Conservation (phyloP, 352 stramenopile species). For the Phytophthora palmivora region DNA sequence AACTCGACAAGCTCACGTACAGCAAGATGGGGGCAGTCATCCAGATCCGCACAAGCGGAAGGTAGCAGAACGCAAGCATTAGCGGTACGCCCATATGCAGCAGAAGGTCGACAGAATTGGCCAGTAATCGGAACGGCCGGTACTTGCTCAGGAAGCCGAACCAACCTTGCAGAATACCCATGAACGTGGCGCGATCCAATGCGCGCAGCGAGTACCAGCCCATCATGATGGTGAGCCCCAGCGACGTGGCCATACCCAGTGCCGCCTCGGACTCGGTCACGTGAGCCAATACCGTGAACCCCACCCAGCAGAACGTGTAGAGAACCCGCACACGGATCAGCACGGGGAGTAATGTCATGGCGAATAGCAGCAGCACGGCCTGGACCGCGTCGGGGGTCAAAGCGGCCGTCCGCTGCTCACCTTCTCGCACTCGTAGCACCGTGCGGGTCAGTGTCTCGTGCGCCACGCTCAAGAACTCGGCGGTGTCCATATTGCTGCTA, state of each 20-base stretch:
- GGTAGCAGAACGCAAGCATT: conserved; percentile 49
- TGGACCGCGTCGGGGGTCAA: conserved; percentile 30
- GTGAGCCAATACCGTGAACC: conserved; percentile 47
- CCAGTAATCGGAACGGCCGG: conserved; percentile 38
- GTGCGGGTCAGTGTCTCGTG: conserved; percentile 40
- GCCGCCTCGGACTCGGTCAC: conserved; percentile 39
- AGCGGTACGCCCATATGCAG: conserved; percentile 56
- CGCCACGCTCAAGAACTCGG: conserved; percentile 32
- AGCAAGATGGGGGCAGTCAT: conserved; percentile 54
- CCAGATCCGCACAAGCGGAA: conserved; percentile 52
- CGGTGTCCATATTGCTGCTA: conserved; percentile 30
- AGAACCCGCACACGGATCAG: conserved; percentile 47
- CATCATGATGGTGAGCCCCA: conserved; percentile 63
- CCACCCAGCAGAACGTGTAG: conserved; percentile 56
- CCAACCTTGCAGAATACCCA: conserved; percentile 55
- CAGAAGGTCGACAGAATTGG: conserved; percentile 46
- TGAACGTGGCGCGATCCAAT: conserved; percentile 53
- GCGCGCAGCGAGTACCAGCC: conserved; percentile 59
- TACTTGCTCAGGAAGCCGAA: conserved; percentile 55
- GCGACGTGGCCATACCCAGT: conserved; percentile 50
- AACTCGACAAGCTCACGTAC: conserved; percentile 30
- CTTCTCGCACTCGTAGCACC: conserved; percentile 39
- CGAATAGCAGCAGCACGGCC: conserved; percentile 47
- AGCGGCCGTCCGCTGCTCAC: conserved; percentile 16
- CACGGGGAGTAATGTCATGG: conserved; percentile 43